Percentiles rank a stretch among this genome's conserved stretches.
phyloP scores from a whole-genome alignment of 306 rosid species.

The Lathyrus tuberosus region DNA sequence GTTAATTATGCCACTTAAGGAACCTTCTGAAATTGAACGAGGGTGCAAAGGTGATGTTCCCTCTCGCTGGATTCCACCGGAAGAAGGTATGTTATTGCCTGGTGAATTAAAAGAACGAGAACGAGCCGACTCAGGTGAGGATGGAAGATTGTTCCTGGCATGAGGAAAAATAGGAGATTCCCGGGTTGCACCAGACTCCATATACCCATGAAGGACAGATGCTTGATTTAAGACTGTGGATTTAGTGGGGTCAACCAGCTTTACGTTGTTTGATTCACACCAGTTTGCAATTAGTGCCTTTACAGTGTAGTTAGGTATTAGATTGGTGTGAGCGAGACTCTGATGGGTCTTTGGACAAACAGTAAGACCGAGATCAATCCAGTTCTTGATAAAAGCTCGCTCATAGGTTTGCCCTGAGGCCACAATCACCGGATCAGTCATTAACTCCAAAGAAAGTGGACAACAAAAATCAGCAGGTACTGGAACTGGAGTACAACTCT shows the following conservation, averaged over 20 bases:
- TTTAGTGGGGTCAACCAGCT: slow-evolving; percentile 65
- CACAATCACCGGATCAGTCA: slow-evolving; percentile 99
- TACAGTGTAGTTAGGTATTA: slow-evolving; percentile 82
- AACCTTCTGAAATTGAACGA: slow-evolving; percentile 78
- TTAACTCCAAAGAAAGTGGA: slow-evolving; percentile 95
- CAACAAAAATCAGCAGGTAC: slow-evolving; percentile 95
- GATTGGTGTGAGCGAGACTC: slow-evolving; percentile 74
- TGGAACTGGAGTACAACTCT: slow-evolving; percentile 69
- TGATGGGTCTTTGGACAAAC: slow-evolving; percentile 99
- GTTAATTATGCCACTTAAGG: slow-evolving; percentile 57
- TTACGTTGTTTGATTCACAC: slow-evolving; percentile 90
- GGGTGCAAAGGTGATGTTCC: slow-evolving; percentile 77
- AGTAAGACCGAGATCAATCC: slow-evolving; percentile 90
- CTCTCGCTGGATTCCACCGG: slow-evolving; percentile 56
- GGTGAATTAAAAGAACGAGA: slow-evolving; percentile 67
- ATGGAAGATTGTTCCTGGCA: slow-evolving; percentile 59
- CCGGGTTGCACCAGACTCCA: slow-evolving; percentile 61
- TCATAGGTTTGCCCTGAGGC: slow-evolving; percentile 99
- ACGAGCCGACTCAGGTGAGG: slow-evolving; percentile 64
- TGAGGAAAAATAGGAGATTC: slow-evolving; percentile 61
- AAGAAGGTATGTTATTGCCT: slow-evolving; percentile 50
- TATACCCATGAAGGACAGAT: slow-evolving; percentile 59
- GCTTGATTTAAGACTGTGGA: slow-evolving; percentile 56
- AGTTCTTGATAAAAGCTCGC: slow-evolving; percentile 80
- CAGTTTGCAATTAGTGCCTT: slow-evolving; percentile 89